A percentile compares a stretch with the other conserved stretches of the same genome.
Evolutionary conservation across 257 asterid genomes (phyloP).

Genomic region (Solanum acaule): DNA sequence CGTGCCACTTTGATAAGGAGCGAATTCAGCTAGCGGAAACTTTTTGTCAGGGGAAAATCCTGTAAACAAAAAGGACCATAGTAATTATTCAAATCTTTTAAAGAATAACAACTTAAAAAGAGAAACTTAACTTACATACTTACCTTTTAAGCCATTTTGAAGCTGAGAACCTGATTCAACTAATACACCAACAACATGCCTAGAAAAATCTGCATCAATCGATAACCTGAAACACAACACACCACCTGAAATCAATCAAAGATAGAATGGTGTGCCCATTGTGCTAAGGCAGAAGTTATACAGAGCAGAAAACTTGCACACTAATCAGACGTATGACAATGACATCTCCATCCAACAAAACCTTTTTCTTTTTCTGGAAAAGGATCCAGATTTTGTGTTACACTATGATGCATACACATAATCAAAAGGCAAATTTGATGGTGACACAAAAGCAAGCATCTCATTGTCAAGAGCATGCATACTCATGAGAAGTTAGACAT

Average conservation of each 20-base stretch:
- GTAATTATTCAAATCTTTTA: not conserved
- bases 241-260: constrained; percentile 2
- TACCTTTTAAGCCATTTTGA: constrained; percentile 51
- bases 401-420: not conserved
- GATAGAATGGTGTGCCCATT: not conserved
- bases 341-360: not conserved
- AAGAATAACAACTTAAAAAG: not conserved
- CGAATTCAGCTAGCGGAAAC: constrained; percentile 85
- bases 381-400: not conserved
- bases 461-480: not conserved
- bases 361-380: not conserved
- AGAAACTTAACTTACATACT: not conserved
- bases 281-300: not conserved
- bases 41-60: constrained; percentile 90
- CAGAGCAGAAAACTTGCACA: not conserved
- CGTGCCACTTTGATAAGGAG: constrained; percentile 56
- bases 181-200: constrained; percentile 77
- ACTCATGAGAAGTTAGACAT: not conserved
- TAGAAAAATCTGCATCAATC: constrained; percentile 48
- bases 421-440: not conserved
- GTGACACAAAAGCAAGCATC: not conserved
- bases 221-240: constrained; percentile 44
- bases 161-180: constrained; percentile 58
- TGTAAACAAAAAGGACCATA: constrained; percentile 21
- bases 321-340: not conserved